Evolutionary conservation across 345 rosid species (phyloP), one percentile per base, ranked within the genome.

Genomic region (Sisymbrium irio): DNA sequence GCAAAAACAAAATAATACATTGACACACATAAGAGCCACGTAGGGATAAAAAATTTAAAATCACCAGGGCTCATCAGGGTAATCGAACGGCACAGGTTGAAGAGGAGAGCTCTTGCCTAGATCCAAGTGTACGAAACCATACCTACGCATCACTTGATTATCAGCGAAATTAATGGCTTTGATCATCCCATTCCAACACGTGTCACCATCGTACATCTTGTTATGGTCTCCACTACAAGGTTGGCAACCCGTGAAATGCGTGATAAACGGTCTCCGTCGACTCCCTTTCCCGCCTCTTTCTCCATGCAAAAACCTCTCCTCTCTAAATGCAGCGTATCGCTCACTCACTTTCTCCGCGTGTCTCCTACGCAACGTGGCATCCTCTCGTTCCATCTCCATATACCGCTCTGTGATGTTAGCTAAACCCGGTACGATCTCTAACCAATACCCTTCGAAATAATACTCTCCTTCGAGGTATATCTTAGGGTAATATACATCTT

Each of bases 221-320:
- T 90, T 90, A 41, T 92, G 92, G 74, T 87, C 86, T 46, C 99
- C 99, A 67, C 87, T 90, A 65, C 99, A 92, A 0, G 97, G 99
- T 64, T 95, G 96, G 42, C 99, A 95, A 11, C 99, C 99, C 32
- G 99, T 84, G 78, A 95, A 95, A 69, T 92, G 99, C 42, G 97
- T 92, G 9, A 92, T 67, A 15, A 90, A 87, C 73, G 99, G 97
- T 57, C 97, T 67, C 82, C 93, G 79, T 88, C 76, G 69, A 80
- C 91, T 79, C 15, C 90, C 78, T 51, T 78, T 78, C 45, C 91
- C 90, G 51, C 93, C 62, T 61, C 65, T n/a, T 83, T 86, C 33
- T 84, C 59, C 87, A 28, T 79, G 78, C 47, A 86, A 50, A 36
- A 78, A 78, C 81, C 77, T 74, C 78, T 74, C 70, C 79, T 89